phyloP scores from a whole-genome alignment of 2,329 filamentous ascomycete species.

The Camillea tinctor region DNA sequence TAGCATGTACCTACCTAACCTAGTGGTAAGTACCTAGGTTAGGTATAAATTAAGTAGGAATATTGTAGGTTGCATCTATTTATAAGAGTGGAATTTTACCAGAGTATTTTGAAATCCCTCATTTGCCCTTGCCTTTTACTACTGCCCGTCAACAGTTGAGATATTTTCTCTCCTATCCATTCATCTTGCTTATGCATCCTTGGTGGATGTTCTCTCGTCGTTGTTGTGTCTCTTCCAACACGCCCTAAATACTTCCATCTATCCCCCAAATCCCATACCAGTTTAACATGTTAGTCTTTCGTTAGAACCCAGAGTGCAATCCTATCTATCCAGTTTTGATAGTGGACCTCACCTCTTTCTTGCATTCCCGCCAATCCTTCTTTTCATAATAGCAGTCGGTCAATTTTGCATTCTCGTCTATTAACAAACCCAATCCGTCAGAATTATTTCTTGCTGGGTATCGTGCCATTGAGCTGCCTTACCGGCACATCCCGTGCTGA shows the following conservation, averaged over 20 bases:
- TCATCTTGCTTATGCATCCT: slow-evolving; percentile 50
- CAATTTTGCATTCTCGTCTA: slow-evolving; percentile 85
- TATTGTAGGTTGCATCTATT: no score
- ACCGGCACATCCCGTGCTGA: slow-evolving; percentile 93
- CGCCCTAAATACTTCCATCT: slow-evolving; percentile 88
- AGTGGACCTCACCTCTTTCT: slow-evolving; percentile 69
- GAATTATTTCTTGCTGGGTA: neutral
- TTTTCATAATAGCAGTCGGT: slow-evolving; percentile 95
- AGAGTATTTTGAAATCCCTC: slow-evolving; percentile 1
- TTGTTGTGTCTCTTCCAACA: slow-evolving; percentile 94
- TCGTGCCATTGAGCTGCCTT: slow-evolving; percentile 17
- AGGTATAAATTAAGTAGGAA: no score
- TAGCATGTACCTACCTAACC: no score
- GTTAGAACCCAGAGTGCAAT: no score
- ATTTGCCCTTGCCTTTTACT: neutral
- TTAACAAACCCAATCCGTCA: slow-evolving; percentile 1
- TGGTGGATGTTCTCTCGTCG: slow-evolving; percentile 74
- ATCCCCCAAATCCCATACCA: slow-evolving; percentile 12
- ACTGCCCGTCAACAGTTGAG: neutral
- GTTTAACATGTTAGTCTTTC: no score
- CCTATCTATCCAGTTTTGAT: neutral
- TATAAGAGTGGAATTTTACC: slow-evolving; percentile 5
- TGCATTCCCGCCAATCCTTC: slow-evolving; percentile 92
- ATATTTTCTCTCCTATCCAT: slow-evolving; percentile 1
- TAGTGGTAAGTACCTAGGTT: no score